These are phyloP conservation scores for Apiospora sp. DNA, from an alignment of 2,329 filamentous ascomycete genomes.

Conservation along the genomic window DNA sequence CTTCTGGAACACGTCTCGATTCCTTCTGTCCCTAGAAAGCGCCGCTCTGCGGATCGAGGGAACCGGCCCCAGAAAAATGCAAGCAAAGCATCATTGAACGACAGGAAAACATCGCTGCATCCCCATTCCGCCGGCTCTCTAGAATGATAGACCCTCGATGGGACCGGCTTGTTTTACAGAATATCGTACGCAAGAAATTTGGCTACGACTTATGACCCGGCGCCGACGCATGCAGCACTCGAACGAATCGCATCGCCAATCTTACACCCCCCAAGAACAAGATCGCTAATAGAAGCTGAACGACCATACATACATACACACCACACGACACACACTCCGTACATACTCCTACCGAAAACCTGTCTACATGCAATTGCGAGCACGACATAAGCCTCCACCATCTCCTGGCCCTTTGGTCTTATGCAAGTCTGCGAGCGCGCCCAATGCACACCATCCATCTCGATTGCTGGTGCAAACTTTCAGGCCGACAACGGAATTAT, in stretches of 20 bases:
- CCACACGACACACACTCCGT: slow-evolving; percentile 1
- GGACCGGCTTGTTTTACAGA: slow-evolving; percentile 32
- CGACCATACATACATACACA: slow-evolving; percentile 1
- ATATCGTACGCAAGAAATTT: slow-evolving; percentile 24
- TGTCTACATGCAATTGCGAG: slow-evolving; percentile 27
- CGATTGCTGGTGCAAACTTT: slow-evolving; percentile 42
- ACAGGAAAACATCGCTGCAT: neutral
- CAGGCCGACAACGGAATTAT: slow-evolving; percentile 52
- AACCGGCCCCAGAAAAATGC: slow-evolving; percentile 8
- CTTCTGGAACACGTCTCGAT: slow-evolving; percentile 17
- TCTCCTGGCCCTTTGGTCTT: slow-evolving; percentile 28
- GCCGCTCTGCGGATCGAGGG: slow-evolving; percentile 1
- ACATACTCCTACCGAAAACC: slow-evolving; percentile 24
- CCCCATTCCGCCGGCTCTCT: neutral
- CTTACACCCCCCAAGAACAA: slow-evolving; percentile 26
- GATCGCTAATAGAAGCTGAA: slow-evolving; percentile 16
- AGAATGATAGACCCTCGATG: slow-evolving; percentile 23
- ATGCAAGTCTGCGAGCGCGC: slow-evolving; percentile 33
- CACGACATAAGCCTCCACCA: slow-evolving; percentile 31
- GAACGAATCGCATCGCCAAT: slow-evolving; percentile 26
- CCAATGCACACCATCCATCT: slow-evolving; percentile 37
- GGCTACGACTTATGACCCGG: slow-evolving; percentile 35
- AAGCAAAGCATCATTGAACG: slow-evolving; percentile 7
- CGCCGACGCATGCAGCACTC: slow-evolving; percentile 18
- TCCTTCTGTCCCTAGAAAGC: slow-evolving; percentile 4